A percentile compares a stretch with the other conserved stretches of the same genome.
These are phyloP conservation scores for Petunia axillaris DNA, from an alignment of 257 asterid genomes.

Conservation along the genomic window DNA sequence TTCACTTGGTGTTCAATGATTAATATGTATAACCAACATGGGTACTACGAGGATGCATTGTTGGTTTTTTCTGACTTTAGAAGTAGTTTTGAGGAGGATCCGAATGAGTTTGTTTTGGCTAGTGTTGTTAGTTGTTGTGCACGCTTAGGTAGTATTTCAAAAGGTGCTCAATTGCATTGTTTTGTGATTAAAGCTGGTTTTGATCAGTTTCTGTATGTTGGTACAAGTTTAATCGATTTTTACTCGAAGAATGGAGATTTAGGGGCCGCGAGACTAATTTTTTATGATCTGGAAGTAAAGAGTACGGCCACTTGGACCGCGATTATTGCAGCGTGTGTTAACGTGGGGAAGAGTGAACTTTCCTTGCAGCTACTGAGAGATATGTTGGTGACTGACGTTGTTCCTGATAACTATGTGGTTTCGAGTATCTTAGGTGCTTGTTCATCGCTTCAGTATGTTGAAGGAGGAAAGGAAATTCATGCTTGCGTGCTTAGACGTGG, in stretches of 20 bases:
- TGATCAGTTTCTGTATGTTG: slow-evolving; percentile 45
- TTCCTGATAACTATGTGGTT: slow-evolving; percentile 48
- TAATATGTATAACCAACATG: slow-evolving; percentile 39
- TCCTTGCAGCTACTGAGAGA: slow-evolving; percentile 41
- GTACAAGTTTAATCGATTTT: slow-evolving; percentile 48
- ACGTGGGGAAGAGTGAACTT: slow-evolving; percentile 39
- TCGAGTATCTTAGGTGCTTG: slow-evolving; percentile 48
- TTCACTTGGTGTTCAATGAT: slow-evolving; percentile 59
- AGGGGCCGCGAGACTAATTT: slow-evolving; percentile 37
- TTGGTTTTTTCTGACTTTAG: slow-evolving; percentile 39
- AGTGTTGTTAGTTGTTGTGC: slow-evolving; percentile 47
- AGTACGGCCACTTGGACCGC: slow-evolving; percentile 51
- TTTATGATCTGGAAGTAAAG: slow-evolving; percentile 43
- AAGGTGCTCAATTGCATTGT: slow-evolving; percentile 45
- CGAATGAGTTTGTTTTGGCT: slow-evolving; percentile 53
- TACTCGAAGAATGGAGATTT: slow-evolving; percentile 44
- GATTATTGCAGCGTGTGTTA: slow-evolving; percentile 40
- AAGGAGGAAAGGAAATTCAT: slow-evolving; percentile 54
- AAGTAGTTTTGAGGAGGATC: slow-evolving; percentile 32
- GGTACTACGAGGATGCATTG: slow-evolving; percentile 38
- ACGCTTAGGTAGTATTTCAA: slow-evolving; percentile 35
- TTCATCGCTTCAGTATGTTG: slow-evolving; percentile 37
- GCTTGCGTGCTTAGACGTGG: slow-evolving; percentile 43
- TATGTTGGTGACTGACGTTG: slow-evolving; percentile 39
- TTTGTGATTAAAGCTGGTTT: slow-evolving; percentile 41